phyloP scores from a whole-genome alignment of 1,284 basidiomycete genomes.

The Coniophora puteana region DNA sequence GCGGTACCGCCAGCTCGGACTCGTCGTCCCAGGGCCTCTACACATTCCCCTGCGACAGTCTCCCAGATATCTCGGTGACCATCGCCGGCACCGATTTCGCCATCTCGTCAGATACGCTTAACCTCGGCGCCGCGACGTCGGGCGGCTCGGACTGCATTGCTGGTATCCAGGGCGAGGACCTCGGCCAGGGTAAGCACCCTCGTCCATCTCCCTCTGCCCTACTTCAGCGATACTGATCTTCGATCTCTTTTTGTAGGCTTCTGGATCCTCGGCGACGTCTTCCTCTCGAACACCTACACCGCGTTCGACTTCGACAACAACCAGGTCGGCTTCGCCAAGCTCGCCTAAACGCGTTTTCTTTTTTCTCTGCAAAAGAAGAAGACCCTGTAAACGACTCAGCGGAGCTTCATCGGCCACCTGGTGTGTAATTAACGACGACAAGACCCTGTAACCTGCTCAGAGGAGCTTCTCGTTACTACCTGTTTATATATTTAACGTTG shows the following conservation, averaged over 20 bases:
- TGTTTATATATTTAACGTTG: too few species aligned
- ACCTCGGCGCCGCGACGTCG: slow-evolving; percentile 15
- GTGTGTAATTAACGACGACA: too few species aligned
- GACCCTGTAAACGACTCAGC: too few species aligned
- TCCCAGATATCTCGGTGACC: slow-evolving; percentile 20
- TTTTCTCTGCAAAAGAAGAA: too few species aligned
- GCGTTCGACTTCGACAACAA: slow-evolving; percentile 33
- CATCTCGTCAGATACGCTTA: slow-evolving; percentile 19
- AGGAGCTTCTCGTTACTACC: too few species aligned
- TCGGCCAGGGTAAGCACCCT: slow-evolving; percentile 11
- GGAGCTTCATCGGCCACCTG: too few species aligned
- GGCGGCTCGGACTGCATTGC: slow-evolving; percentile 23
- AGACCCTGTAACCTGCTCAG: too few species aligned
- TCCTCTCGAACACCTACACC: slow-evolving; percentile 15
- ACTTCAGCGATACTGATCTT: slow-evolving; percentile 3
- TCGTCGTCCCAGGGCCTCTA: slow-evolving; percentile 22
- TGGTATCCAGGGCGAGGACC: slow-evolving; percentile 15
- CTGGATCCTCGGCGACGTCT: slow-evolving; percentile 34
- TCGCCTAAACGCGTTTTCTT: slow-evolving; percentile 13
- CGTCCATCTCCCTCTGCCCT: slow-evolving; percentile 25
- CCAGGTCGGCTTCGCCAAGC: slow-evolving; percentile 35
- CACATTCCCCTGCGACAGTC: slow-evolving; percentile 23
- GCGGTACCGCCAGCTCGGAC: slow-evolving; percentile 22
- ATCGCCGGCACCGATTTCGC: slow-evolving; percentile 20
- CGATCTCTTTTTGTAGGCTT: slow-evolving; percentile 9